A percentile compares a stretch with the other conserved stretches of the same genome.
phyloP scores from a whole-genome alignment of 495 filamentous ascomycete genomes.

The Lasiosphaeria hispida region DNA sequence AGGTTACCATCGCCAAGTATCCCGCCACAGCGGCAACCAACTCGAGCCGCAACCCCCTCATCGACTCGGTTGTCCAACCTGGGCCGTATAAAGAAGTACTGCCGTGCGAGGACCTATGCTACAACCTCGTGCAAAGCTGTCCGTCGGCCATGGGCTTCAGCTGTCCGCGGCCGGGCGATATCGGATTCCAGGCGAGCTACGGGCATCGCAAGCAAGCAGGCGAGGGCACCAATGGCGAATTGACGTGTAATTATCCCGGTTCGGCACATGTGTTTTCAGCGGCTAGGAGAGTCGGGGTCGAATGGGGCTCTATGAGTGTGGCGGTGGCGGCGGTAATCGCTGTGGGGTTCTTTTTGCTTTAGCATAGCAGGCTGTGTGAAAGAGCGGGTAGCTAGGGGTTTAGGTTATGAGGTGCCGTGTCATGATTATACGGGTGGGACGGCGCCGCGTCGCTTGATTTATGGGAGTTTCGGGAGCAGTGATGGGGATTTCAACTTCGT shows the following conservation, averaged over 20 bases:
- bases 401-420: background rate
- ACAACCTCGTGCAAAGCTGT: slow-evolving; percentile 77
- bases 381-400: background rate
- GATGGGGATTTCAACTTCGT: background rate
- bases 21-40: slow-evolving; percentile 36
- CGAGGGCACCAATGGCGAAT: slow-evolving; percentile 10
- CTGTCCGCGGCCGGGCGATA: slow-evolving; percentile 60
- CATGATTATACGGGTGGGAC: background rate
- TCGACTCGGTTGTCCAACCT: slow-evolving; percentile 68
- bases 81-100: slow-evolving; percentile 93
- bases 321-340: slow-evolving; percentile 14
- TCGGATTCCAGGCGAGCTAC: slow-evolving; percentile 65
- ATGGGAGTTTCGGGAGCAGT: background rate
- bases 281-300: slow-evolving; percentile 11
- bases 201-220: slow-evolving; percentile 38
- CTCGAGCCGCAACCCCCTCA: slow-evolving; percentile 62
- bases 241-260: slow-evolving; percentile 50
- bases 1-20: slow-evolving; percentile 21
- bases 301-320: slow-evolving; percentile 20
- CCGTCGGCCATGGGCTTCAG: slow-evolving; percentile 73
- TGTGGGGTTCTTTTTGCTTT: slow-evolving; percentile 10
- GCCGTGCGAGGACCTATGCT: slow-evolving; percentile 82
- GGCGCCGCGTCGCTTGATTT: background rate
- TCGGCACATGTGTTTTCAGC: slow-evolving; percentile 37
- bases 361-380: background rate